Conservation (phyloP, 192 early-diverging fungal genomes). For the Linnemannia exigua region DNA sequence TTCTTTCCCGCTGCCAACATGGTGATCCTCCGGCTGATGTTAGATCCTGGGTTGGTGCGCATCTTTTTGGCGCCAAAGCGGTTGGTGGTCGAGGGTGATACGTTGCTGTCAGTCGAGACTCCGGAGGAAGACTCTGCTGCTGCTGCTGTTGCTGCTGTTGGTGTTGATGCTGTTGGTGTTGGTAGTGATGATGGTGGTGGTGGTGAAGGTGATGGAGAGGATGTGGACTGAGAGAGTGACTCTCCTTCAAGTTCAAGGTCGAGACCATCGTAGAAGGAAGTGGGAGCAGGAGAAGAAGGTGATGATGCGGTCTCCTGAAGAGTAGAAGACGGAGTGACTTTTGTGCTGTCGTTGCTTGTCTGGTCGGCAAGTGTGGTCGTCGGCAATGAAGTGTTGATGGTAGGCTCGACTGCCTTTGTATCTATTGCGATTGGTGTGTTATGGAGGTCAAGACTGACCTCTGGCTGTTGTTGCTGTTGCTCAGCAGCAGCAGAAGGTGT, state of each 20-base stretch:
- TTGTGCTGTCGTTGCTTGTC: background rate
- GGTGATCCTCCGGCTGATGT: slow-evolving; percentile 41
- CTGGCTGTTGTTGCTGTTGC: slow-evolving; percentile 7
- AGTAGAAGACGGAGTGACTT: background rate
- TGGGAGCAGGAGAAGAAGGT: background rate
- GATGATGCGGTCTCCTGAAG: background rate
- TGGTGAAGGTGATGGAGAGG: background rate
- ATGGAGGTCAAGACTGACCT: background rate
- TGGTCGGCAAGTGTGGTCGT: background rate
- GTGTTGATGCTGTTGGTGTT: background rate
- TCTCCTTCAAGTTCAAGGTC: slow-evolving; percentile 24
- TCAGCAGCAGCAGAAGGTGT: background rate
- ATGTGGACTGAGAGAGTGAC: background rate
- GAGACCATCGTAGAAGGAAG: slow-evolving; percentile 35
- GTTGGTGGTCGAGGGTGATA: slow-evolving; percentile 16
- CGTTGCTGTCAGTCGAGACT: slow-evolving; percentile 11
- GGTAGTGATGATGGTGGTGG: background rate
- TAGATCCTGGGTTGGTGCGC: slow-evolving; percentile 37
- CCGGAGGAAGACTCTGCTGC: background rate
- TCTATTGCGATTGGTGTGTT: background rate
- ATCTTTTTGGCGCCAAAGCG: slow-evolving; percentile 45
- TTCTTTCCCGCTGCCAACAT: slow-evolving; percentile 50
- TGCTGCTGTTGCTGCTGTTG: background rate
- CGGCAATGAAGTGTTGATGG: background rate
- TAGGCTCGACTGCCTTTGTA: background rate